Evolutionary conservation across 352 stramenopile species (phyloP), one percentile per base, ranked within the genome.

Genomic region (Phytophthora litchii): DNA sequence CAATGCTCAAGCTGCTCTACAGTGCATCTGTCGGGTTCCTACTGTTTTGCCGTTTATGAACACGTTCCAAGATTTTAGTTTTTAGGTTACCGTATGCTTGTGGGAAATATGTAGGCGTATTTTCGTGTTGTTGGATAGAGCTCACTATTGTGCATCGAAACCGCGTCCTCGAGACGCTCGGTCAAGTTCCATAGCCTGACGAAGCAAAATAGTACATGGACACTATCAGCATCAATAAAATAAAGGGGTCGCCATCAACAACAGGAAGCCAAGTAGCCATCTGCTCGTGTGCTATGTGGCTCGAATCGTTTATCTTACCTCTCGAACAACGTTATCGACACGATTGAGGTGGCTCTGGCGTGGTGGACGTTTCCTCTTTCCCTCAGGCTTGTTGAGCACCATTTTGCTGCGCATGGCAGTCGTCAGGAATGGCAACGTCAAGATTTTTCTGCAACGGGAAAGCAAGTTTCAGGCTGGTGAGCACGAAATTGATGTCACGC

Each of bases 391-490:
- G 72, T 83, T 90, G 21, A 89, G 65, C 40, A 83, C 63, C 53
- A 92, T 74, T 46, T 83, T 85, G 50, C 62, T 89, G 42, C 76
- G 72, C 64, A 88, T 82, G 41, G 73, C 80, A 50, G 71, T 83
- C 35, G 74, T 72, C 49, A 92, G 61, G 70, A 90, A 89, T 43
- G 83, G 83, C 37, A 92, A 67, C 47, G 83, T 89, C 70, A 92
- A 75, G 23, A 77, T 72, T 72, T 89, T 89, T 46, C 79, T 87
- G 38, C 43, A 52, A 3, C 21, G n/a, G n/a, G 53, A 52, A 53
- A 57, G 4, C 23, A 50, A 38, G 37, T 62, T 11, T 48, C 21
- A 59, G 16, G 5, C 38, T 46, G 27, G 36, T 67, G 19, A 57
- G 52, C 20, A 62, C 59, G 41, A 54, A 34, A 34, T 27, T 27